Evolutionary conservation across 169 alveolate species (phyloP).

Genomic region (Plasmodium knowlesi): DNA sequence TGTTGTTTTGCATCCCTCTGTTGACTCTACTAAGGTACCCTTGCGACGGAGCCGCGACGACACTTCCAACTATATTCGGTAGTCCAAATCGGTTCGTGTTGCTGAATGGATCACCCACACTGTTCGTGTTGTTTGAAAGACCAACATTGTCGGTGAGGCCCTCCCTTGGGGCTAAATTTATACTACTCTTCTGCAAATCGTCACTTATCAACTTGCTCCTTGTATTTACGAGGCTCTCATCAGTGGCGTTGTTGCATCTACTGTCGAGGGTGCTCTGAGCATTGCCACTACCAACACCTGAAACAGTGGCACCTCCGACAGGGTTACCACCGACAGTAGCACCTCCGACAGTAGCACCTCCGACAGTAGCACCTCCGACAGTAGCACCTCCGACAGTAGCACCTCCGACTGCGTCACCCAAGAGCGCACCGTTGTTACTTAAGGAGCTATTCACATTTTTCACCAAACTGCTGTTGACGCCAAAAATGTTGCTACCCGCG

Average conservation of each 20-base stretch:
- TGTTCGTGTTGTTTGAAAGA: neutral
- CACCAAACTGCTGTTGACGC: neutral
- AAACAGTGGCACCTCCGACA: too few relatives aligned
- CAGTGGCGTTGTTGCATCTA: neutral
- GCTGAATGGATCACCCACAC: neutral
- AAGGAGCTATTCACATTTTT: neutral
- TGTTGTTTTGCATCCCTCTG: neutral
- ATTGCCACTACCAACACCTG: neutral
- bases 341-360: too few relatives aligned
- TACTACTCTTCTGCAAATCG: too few relatives aligned
- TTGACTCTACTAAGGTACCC: neutral
- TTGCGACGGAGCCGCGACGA: neutral
- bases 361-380: too few relatives aligned
- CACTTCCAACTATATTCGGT: neutral
- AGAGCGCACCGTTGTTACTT: neutral
- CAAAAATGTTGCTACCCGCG: neutral
- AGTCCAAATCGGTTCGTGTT: neutral
- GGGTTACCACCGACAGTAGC: too few relatives aligned
- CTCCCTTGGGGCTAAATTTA: too few relatives aligned
- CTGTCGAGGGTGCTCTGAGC: neutral
- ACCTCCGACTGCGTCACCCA: too few relatives aligned
- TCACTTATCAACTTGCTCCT: slow-evolving; percentile 9
- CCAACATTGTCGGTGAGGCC: too few relatives aligned
- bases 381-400: neutral
- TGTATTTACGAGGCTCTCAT: slow-evolving; percentile 1